A percentile compares a stretch with the other conserved stretches of the same genome.
Evolutionary conservation across 2,329 filamentous ascomycete genomes (phyloP).

Genomic region (Colletotrichum orbiculare): DNA sequence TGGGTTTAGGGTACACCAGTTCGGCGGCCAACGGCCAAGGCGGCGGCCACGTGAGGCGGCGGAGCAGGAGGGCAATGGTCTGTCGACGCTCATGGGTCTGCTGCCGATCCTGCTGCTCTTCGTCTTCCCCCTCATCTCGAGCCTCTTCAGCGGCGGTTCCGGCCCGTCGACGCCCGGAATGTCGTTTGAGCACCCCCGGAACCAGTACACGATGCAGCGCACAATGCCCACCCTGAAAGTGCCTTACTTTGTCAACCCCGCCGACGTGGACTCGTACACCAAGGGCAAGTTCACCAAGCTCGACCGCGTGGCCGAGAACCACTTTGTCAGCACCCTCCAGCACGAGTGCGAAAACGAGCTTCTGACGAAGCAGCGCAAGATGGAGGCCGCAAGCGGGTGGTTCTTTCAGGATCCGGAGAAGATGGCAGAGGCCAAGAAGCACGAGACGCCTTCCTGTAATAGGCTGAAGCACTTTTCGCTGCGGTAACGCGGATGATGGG

Average conservation of each 20-base stretch:
- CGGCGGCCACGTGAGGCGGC: constrained; percentile 77
- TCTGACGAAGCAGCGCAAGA: constrained; percentile 70
- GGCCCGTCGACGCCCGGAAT: constrained; percentile 73
- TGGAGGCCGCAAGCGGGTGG: constrained; percentile 87
- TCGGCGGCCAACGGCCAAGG: constrained; percentile 83
- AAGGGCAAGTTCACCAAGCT: constrained; percentile 77
- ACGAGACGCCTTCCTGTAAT: constrained; percentile 64
- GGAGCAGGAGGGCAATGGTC: constrained; percentile 61
- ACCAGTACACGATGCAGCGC: constrained; percentile 80
- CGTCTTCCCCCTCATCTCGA: constrained; percentile 84
- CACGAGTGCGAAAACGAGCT: constrained; percentile 81
- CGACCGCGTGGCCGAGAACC: constrained; percentile 80
- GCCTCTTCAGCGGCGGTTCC: constrained; percentile 73
- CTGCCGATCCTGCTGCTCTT: constrained; percentile 92
- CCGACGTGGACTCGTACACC: constrained; percentile 78
- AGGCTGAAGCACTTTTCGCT: constrained; percentile 54
- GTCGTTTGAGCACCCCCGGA: constrained; percentile 77
- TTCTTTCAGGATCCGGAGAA: constrained; percentile 85
- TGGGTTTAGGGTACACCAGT: constrained; percentile 93
- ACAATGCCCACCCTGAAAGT: constrained; percentile 77
- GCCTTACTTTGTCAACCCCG: constrained; percentile 86
- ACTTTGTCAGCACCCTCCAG: constrained; percentile 75
- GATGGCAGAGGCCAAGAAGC: constrained; percentile 74
- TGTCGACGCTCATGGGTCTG: constrained; percentile 76
- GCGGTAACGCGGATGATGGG: constrained; percentile 3